These are phyloP conservation scores for Pulicaria dysenterica DNA, from an alignment of 129 eudicot genomes.

Conservation along the genomic window DNA sequence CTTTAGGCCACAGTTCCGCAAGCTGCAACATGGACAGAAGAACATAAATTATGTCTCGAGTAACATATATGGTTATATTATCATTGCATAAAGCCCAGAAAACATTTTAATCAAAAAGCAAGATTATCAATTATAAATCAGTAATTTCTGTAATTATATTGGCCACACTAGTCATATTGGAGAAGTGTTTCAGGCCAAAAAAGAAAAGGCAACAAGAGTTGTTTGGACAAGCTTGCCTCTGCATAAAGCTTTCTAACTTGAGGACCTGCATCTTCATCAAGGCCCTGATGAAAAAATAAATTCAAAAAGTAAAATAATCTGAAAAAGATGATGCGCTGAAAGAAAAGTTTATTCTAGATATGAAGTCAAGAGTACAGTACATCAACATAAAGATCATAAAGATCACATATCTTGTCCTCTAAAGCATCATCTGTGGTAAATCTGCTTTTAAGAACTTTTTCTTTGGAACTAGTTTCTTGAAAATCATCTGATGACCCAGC, in stretches of 20 bases:
- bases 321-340: neutral
- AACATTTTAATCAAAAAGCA: neutral
- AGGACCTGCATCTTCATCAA: slow-evolving; percentile 86
- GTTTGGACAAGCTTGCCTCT: slow-evolving; percentile 51
- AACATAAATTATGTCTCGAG: slow-evolving; percentile 13
- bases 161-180: too few relatives aligned
- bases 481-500: slow-evolving; percentile 70
- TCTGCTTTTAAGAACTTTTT: slow-evolving; percentile 52
- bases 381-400: slow-evolving; percentile 80
- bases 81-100: slow-evolving; percentile 2
- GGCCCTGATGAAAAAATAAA: slow-evolving; percentile 50
- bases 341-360: neutral
- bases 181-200: too few relatives aligned
- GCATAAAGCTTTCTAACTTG: slow-evolving; percentile 82
- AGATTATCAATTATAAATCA: too few relatives aligned
- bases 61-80: neutral
- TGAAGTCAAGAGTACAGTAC: slow-evolving; percentile 35
- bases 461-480: slow-evolving; percentile 57
- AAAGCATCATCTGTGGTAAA: slow-evolving; percentile 67
- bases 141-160: too few relatives aligned
- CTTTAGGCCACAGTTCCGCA: slow-evolving; percentile 87
- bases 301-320: slow-evolving; percentile 25
- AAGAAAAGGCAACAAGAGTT: neutral
- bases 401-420: slow-evolving; percentile 90
- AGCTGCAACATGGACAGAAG: slow-evolving; percentile 53